These are phyloP conservation scores for Aspergillus tubingensis DNA, from an alignment of 2,329 filamentous ascomycete genomes.

Conservation along the genomic window DNA sequence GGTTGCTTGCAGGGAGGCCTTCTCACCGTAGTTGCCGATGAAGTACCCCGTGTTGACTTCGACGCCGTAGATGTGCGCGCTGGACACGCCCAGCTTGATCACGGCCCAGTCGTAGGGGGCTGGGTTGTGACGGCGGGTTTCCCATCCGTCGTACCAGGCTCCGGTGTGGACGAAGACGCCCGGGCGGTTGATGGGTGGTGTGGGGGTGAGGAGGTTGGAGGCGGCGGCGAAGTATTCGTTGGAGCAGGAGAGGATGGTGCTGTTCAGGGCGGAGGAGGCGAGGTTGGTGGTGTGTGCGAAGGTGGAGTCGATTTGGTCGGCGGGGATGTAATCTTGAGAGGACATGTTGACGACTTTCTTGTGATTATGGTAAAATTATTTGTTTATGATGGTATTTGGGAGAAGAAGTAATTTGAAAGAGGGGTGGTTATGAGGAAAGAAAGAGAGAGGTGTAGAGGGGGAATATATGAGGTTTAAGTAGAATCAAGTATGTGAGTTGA, in stretches of 20 bases:
- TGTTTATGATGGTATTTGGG: too few species aligned
- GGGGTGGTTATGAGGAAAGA: not conserved
- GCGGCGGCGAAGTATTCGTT: constrained; percentile 65
- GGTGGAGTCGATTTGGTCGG: constrained; percentile 54
- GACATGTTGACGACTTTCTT: constrained; percentile 1
- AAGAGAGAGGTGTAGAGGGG: not conserved
- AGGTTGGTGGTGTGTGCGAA: constrained; percentile 58
- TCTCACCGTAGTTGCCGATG: constrained; percentile 49
- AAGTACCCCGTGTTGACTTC: constrained; percentile 51
- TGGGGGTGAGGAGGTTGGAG: constrained; percentile 60
- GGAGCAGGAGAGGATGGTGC: constrained; percentile 57
- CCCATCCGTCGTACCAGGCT: constrained; percentile 67
- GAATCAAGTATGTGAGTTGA: not conserved
- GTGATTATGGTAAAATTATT: too few species aligned
- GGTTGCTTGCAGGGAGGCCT: constrained; percentile 42
- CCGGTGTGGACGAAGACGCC: constrained; percentile 62
- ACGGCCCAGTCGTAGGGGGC: constrained; percentile 62
- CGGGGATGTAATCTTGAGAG: constrained; percentile 36
- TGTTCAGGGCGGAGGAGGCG: constrained; percentile 51
- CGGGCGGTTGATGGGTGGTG: constrained; percentile 56
- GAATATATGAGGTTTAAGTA: not conserved
- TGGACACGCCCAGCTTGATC: constrained; percentile 57
- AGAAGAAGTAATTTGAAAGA: not conserved
- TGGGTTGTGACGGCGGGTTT: constrained; percentile 62
- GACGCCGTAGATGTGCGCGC: constrained; percentile 42